Evolutionary conservation across 768 basidiomycete species (phyloP), one percentile per base, ranked within the genome.

Genomic region (Podaxis sp.): DNA sequence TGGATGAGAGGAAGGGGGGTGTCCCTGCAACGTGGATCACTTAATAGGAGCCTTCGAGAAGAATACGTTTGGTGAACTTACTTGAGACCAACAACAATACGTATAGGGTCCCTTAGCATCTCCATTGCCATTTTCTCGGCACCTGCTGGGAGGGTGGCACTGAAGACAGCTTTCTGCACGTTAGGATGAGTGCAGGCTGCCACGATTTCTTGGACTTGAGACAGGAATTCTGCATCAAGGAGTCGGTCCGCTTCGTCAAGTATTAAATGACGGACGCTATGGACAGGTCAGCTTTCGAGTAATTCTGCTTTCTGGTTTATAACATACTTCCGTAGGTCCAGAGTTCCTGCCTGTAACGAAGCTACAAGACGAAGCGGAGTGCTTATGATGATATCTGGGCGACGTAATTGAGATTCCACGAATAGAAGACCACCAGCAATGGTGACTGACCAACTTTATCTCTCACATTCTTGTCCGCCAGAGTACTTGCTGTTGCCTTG

Each of bases 41-140:
- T 57, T 41, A 63, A 63, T 15, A 59, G 49, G 52, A 25, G 38
- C 59, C 19, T 37, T 43, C 24, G 53, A 11, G 63, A 49, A 27
- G 29, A 12, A 46, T 29, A 11, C 19, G 52, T 40, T 33, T 7
- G 58, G 19, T 25, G 15, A 37, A 79, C 93, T 66, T 64, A 96
- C 96, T 98, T 99, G 53, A 96, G 78, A 38, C 97, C 97, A 29
- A 98, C 95, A n/a, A 98, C 93, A 11, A 98, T 86, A 9, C 97
- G 87, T 56, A 98, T 88, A 3, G 94, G 93, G 69, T 96, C 86
- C 4, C 80, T 81, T 36, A 98, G 80, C 82, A 96, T 91, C 24
- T 81, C 82, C 85, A 94, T 87, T 0, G 94, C 94, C 27, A 94
- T 76, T 69, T 89, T 91, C 73, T 99, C 97, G 0, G 85, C 89